These are phyloP conservation scores for Xylaria multiplex DNA, from an alignment of 2,329 filamentous ascomycete species.

Conservation along the genomic window DNA sequence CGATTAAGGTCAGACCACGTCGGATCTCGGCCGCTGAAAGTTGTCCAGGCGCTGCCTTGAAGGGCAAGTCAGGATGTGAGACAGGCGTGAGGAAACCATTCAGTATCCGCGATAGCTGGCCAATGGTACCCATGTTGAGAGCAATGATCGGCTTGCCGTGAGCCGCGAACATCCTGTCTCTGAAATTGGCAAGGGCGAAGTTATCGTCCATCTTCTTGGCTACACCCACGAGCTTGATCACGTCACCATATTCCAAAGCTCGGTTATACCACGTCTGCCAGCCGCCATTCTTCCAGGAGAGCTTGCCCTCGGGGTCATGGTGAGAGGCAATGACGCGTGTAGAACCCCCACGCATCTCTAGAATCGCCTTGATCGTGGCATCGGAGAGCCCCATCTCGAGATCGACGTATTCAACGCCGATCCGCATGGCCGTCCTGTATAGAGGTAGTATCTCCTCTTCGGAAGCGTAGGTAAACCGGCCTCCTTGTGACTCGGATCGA, in stretches of 20 bases:
- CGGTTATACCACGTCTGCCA: conserved; percentile 93
- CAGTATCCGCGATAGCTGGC: conserved; percentile 88
- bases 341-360: conserved; percentile 71
- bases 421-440: conserved; percentile 80
- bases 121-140: conserved; percentile 91
- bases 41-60: conserved; percentile 93
- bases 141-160: conserved; percentile 89
- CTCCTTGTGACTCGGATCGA: conserved; percentile 85
- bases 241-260: conserved; percentile 87
- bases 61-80: conserved; percentile 86
- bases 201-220: conserved; percentile 85
- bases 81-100: conserved; percentile 96
- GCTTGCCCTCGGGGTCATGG: conserved; percentile 80
- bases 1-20: conserved; percentile 78
- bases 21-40: conserved; percentile 91
- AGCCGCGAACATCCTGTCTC: conserved; percentile 74
- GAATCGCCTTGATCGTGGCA: conserved; percentile 75
- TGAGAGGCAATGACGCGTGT: conserved; percentile 94
- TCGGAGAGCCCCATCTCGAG: conserved; percentile 88
- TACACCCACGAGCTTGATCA: conserved; percentile 92
- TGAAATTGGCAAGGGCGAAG: conserved; percentile 84
- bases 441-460: conserved; percentile 76
- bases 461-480: conserved; percentile 82
- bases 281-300: conserved; percentile 92
- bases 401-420: conserved; percentile 93